Evolutionary conservation across 2,329 filamentous ascomycete genomes (phyloP).

Genomic region (Hysterium pulicare): DNA sequence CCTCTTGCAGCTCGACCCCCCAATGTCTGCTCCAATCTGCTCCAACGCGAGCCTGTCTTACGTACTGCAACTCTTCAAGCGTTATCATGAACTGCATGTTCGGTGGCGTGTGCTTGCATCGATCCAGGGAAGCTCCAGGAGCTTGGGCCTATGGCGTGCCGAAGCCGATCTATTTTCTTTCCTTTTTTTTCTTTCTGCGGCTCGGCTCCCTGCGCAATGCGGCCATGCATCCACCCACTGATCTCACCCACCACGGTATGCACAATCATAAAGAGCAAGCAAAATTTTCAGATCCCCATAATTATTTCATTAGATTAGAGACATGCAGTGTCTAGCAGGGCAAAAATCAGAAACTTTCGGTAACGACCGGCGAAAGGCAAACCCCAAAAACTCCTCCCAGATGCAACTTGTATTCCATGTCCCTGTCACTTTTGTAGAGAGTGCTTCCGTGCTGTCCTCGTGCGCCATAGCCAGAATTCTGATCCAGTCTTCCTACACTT

Average conservation of each 20-base stretch:
- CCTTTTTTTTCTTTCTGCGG: too few relatives aligned
- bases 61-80: too few relatives aligned
- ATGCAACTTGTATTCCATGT: not conserved
- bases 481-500: conserved; percentile 13
- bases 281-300: not conserved
- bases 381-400: conserved; percentile 2
- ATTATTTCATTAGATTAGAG: conserved; percentile 23
- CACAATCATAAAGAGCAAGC: not conserved
- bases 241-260: not conserved
- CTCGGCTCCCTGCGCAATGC: too few relatives aligned
- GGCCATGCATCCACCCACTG: too few relatives aligned
- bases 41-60: too few relatives aligned
- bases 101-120: too few relatives aligned
- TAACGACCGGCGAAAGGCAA: conserved; percentile 6
- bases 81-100: too few relatives aligned
- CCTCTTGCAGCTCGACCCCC: too few relatives aligned
- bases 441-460: conserved; percentile 8
- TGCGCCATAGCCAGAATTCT: conserved; percentile 14
- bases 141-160: not conserved
- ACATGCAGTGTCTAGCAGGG: conserved; percentile 29
- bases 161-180: too few relatives aligned
- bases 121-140: too few relatives aligned
- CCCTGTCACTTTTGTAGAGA: not conserved
- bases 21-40: too few relatives aligned
- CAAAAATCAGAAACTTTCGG: conserved; percentile 9